A percentile compares a stretch with the other conserved stretches of the same genome.
phyloP scores from a whole-genome alignment of 345 rosid genomes.

The Camelina hispida region DNA sequence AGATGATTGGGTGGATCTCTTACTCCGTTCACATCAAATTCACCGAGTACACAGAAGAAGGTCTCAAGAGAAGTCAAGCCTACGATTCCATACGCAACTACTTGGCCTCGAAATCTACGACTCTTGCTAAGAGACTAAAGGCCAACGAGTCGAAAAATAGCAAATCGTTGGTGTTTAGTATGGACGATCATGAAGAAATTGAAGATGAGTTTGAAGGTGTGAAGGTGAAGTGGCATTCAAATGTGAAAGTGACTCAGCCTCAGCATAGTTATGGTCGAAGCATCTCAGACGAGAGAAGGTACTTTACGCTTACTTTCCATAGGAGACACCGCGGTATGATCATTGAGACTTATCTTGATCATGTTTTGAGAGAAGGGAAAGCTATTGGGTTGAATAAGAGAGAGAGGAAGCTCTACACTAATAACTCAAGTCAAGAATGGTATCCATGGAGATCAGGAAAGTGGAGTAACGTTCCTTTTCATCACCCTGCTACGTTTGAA shows the following conservation, averaged over 20 bases:
- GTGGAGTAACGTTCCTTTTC: constrained; percentile 53
- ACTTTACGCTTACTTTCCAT: constrained; percentile 53
- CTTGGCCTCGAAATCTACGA: constrained; percentile 36
- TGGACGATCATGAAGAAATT: constrained; percentile 67
- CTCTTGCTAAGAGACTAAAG: constrained; percentile 51
- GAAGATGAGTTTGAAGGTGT: constrained; percentile 53
- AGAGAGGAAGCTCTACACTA: constrained; percentile 61
- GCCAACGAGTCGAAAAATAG: constrained; percentile 48
- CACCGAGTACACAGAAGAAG: constrained; percentile 46
- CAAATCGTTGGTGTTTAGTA: constrained; percentile 55
- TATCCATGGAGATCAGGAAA: constrained; percentile 29
- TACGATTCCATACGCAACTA: constrained; percentile 51
- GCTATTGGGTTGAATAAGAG: constrained; percentile 42
- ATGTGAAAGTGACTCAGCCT: constrained; percentile 4
- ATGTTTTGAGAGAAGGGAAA: constrained; percentile 56
- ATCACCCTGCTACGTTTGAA: constrained; percentile 64
- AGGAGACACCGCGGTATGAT: constrained; percentile 41
- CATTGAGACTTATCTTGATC: constrained; percentile 40
- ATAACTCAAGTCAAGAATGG: constrained; percentile 46
- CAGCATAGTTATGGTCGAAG: constrained; percentile 21
- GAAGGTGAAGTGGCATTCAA: constrained; percentile 51
- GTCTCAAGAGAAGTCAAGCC: constrained; percentile 45
- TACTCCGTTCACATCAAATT: constrained; percentile 50
- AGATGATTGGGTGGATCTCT: constrained; percentile 34
- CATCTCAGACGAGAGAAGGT: constrained; percentile 37